phyloP scores from a whole-genome alignment of 2,329 filamentous ascomycete genomes.

The Fusarium citri region DNA sequence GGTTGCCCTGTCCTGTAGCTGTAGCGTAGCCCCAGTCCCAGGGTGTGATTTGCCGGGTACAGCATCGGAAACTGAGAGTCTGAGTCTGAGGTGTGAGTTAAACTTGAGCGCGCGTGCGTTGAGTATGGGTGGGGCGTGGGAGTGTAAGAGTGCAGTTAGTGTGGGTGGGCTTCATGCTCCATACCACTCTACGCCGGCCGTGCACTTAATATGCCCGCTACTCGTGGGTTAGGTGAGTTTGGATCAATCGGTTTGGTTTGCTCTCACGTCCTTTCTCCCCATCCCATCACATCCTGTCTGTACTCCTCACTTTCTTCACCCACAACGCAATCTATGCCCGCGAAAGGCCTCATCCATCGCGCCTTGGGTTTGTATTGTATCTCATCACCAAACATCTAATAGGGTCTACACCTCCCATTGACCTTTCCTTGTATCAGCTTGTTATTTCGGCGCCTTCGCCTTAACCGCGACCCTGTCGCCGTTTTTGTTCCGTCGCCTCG shows the following conservation, averaged over 20 bases:
- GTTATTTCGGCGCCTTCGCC: slow-evolving; percentile 7
- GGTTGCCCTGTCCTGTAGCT: neutral
- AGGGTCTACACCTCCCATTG: slow-evolving; percentile 26
- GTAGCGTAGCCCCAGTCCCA: slow-evolving; percentile 1
- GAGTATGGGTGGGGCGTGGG: slow-evolving; percentile 14
- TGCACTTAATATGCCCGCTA: slow-evolving; percentile 30
- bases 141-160: slow-evolving; percentile 1
- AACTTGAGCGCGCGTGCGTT: slow-evolving; percentile 29
- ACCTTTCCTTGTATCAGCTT: slow-evolving; percentile 18
- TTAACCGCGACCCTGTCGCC: slow-evolving; percentile 28
- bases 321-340: slow-evolving; percentile 50
- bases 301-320: slow-evolving; percentile 54
- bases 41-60: slow-evolving; percentile 35
- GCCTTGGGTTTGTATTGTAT: slow-evolving; percentile 29
- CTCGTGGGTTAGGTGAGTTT: slow-evolving; percentile 59
- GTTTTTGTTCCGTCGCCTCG: slow-evolving; percentile 19
- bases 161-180: slow-evolving; percentile 43
- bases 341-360: slow-evolving; percentile 49
- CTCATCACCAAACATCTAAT: slow-evolving; percentile 15
- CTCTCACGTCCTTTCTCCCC: slow-evolving; percentile 55
- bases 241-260: slow-evolving; percentile 45
- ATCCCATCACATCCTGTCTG: slow-evolving; percentile 40
- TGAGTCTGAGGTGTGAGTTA: slow-evolving; percentile 24
- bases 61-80: slow-evolving; percentile 37
- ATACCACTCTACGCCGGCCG: slow-evolving; percentile 26